Base-by-base conservation (phyloP, 805 yeast genomes). In the Zygoascus flipseniorum region DNA sequence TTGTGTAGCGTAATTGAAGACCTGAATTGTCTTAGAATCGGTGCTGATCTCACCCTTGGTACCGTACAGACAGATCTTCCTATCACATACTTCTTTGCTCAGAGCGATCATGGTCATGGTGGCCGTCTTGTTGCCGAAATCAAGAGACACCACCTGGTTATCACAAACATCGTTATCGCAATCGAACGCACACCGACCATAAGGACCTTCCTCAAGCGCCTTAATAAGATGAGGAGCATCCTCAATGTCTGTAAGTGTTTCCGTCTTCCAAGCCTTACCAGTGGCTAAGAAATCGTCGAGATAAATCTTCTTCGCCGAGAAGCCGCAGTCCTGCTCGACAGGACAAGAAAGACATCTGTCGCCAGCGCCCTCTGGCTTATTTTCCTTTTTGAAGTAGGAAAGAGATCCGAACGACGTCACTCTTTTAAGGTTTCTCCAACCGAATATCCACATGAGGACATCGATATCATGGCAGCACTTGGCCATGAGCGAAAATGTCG, bases 401-500 rank as follows among this genome's bases (percentile, higher is more conserved):
- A 61, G 49, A 1, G 57, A 46, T 3, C 65, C 65, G 53, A 59
- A 61, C 31, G 64, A 61, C 1, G 58, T 52, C 35, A 62, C 58
- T 43, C 53, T 39, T 42, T 52, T 48, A 47, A 60, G 49, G 51
- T 59, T 59, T 9, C 58, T 51, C 31, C 58, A 46, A 19, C 65
- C 63, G 18, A 58, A 47, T 31, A 62, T 26, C 65, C 65, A 62
- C 58, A 62, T 51, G 46, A 62, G 48, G 9, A 62, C 57, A 51
- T 62, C 65, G 28, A 62, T 52, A 43, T 62, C 65, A 48, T 62
- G 65, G 52, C 65, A 62, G 54, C 62, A 62, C 52, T 62, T 62
- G 20, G 65, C 56, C 65, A 62, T 61, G n/a, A 62, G 59, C 28
- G 63, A 56, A 51, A 62, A 61, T 26, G 62, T 54, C 13, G 61